These are phyloP conservation scores for Erodium texanum DNA, from an alignment of 441 rosid species.

Conservation along the genomic window DNA sequence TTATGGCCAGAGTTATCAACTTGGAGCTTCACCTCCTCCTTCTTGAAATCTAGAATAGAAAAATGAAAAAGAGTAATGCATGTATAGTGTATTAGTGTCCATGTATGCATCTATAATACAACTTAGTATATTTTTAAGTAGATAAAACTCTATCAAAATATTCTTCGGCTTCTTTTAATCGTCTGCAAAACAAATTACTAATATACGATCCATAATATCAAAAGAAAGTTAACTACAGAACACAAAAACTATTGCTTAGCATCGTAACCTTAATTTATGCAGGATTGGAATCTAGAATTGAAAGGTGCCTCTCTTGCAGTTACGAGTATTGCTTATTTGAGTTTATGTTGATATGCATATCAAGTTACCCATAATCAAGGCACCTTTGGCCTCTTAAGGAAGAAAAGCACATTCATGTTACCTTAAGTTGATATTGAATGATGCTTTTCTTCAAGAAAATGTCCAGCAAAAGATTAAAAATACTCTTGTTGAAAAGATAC, in stretches of 20 bases:
- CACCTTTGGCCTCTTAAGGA: neutral
- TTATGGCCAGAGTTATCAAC: slow-evolving; percentile 19
- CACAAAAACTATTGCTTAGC: no score
- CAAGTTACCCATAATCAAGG: neutral
- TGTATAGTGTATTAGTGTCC: no score
- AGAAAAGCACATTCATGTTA: neutral
- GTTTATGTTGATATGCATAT: neutral
- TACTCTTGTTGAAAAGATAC: neutral
- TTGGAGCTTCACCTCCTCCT: slow-evolving; percentile 37
- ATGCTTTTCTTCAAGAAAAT: neutral
- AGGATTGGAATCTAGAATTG: neutral
- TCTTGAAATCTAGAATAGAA: slow-evolving; percentile 26
- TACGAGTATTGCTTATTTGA: neutral
- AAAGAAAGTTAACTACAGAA: no score
- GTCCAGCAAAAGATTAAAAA: neutral
- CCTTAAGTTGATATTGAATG: neutral
- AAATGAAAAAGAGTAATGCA: neutral
- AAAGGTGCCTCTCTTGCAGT: neutral
- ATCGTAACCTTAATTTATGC: neutral
- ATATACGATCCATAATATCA: no score
- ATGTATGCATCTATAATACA: no score
- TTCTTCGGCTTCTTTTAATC: no score
- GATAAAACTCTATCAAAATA: neutral
- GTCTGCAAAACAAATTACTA: no score
- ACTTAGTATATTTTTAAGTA: neutral